Percentiles rank a stretch among this genome's conserved stretches.
phyloP scores from a whole-genome alignment of 1,284 basidiomycete genomes.

The Leccinum subfulvum region DNA sequence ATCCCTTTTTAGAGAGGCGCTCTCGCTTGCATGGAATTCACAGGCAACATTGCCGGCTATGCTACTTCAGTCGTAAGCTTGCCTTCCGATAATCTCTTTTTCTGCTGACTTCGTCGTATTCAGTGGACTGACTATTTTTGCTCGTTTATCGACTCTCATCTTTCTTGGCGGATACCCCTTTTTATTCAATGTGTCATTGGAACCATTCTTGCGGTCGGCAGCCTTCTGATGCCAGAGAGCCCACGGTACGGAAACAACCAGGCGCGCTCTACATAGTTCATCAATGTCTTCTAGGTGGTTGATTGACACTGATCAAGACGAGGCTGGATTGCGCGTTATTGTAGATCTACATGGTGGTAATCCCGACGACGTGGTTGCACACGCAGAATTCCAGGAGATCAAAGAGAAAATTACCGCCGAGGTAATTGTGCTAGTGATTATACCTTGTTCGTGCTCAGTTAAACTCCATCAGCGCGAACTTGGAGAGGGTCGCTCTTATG shows the following conservation, averaged over 20 bases:
- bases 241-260: constrained; percentile 59
- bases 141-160: constrained; percentile 81
- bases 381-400: constrained; percentile 90
- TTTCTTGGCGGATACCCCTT: constrained; percentile 83
- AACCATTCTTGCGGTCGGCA: constrained; percentile 76
- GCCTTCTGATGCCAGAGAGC: constrained; percentile 88
- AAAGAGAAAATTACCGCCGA: constrained; percentile 84
- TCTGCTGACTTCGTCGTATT: not conserved
- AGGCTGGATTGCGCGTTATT: constrained; percentile 84
- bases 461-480: constrained; percentile 52
- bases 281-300: constrained; percentile 65
- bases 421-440: constrained; percentile 42
- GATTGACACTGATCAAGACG: constrained; percentile 86
- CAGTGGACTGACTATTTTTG: constrained; percentile 96
- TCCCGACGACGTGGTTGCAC: constrained; percentile 69
- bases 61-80: constrained; percentile 87
- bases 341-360: constrained; percentile 89
- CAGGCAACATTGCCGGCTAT: constrained; percentile 91
- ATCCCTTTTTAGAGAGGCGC: constrained; percentile 67
- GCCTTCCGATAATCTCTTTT: not conserved
- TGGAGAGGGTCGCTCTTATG: constrained; percentile 82
- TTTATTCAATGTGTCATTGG: constrained; percentile 92
- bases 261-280: not conserved
- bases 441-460: not conserved
- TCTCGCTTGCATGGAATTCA: constrained; percentile 96